phyloP scores from a whole-genome alignment of 176 grass and related monocot species.

The Carex cristatella region DNA sequence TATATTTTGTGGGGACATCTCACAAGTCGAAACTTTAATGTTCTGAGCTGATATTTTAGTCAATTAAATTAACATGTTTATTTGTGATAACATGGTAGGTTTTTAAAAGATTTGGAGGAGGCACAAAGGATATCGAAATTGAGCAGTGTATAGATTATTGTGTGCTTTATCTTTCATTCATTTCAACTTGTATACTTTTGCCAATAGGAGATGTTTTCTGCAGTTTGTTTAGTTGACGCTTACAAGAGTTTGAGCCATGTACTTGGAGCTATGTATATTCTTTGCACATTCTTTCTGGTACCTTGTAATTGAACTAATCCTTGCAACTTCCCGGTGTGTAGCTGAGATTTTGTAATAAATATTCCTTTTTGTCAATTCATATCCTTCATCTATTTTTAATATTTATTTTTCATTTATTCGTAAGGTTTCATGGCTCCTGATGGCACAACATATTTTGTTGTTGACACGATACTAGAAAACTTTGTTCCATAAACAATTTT shows the following conservation, averaged over 20 bases:
- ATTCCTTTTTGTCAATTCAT: not conserved
- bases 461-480: no score
- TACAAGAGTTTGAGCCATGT: not conserved
- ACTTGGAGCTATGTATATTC: slow-evolving; percentile 14
- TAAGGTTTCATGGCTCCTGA: not conserved
- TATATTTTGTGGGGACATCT: not conserved
- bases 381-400: not conserved
- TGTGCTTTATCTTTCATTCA: not conserved
- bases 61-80: not conserved
- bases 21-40: not conserved
- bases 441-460: no score
- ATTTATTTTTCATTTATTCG: not conserved
- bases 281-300: slow-evolving; percentile 11
- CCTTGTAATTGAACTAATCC: not conserved
- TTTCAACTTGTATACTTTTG: slow-evolving; percentile 12
- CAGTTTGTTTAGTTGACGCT: not conserved
- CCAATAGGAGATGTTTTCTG: slow-evolving; percentile 3
- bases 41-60: not conserved
- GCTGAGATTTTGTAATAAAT: not conserved
- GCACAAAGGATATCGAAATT: slow-evolving; percentile 82
- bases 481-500: no score
- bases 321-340: not conserved
- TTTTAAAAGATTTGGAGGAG: slow-evolving; percentile 86
- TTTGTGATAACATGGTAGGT: slow-evolving; percentile 44
- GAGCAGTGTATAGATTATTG: slow-evolving; percentile 45